Evolutionary conservation across 371 early-diverging fungal species (phyloP).

Genomic region (Entomophthora muscae): DNA sequence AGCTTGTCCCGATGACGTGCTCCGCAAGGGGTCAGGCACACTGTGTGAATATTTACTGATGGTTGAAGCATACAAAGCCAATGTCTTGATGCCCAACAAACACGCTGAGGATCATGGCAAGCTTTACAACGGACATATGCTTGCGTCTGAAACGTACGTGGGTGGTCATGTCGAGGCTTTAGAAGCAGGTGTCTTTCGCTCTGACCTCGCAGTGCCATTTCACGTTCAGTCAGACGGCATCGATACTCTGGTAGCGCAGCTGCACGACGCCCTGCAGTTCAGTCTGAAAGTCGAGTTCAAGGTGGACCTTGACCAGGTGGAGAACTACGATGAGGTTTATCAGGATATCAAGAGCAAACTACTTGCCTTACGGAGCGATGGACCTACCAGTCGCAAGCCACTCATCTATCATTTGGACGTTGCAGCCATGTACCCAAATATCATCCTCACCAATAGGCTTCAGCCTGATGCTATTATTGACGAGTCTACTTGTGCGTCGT

Average conservation of each 20-base stretch:
- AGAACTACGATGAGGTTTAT: constrained; percentile 23
- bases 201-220: constrained; percentile 88
- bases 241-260: constrained; percentile 65
- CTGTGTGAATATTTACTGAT: constrained; percentile 96
- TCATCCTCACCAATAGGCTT: constrained; percentile 97
- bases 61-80: constrained; percentile 85
- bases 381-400: constrained; percentile 56
- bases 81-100: constrained; percentile 95
- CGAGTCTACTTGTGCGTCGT: constrained; percentile 83
- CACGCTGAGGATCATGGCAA: constrained; percentile 55
- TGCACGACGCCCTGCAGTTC: constrained; percentile 84
- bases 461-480: constrained; percentile 96
- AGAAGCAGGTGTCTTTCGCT: constrained; percentile 96
- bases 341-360: constrained; percentile 35
- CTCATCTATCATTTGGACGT: constrained; percentile 99
- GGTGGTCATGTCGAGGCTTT: constrained; percentile 99
- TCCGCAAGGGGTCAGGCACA: constrained; percentile 95
- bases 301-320: constrained; percentile 17
- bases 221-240: constrained; percentile 55
- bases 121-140: constrained; percentile 76
- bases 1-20: constrained; percentile 87
- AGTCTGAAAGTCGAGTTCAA: constrained; percentile 72
- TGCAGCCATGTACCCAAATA: constrained; percentile 99
- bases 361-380: constrained; percentile 45
- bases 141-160: constrained; percentile 95